A percentile compares a stretch with the other conserved stretches of the same genome.
Conservation (phyloP, 2,329 filamentous ascomycete genomes). For the Ophiocordyceps camponoti-rufipedis region DNA sequence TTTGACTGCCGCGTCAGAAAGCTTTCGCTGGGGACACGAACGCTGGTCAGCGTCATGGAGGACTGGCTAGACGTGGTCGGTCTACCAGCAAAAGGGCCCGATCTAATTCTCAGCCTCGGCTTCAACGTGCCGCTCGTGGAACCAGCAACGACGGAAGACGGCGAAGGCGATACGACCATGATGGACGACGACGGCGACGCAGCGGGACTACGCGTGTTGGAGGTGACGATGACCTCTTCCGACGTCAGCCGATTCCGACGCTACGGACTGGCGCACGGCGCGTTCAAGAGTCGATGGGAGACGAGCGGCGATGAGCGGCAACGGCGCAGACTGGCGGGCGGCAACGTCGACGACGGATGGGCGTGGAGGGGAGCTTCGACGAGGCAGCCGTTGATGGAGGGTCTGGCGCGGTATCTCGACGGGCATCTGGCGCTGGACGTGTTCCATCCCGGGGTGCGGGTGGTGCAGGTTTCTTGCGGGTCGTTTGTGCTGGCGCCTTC, state of each 20-base stretch:
- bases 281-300: conserved; percentile 9
- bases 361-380: conserved; percentile 19
- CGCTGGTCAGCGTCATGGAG: conserved; percentile 31
- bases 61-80: conserved; percentile 26
- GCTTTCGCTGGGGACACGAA: conserved; percentile 29
- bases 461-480: conserved; percentile 34
- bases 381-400: conserved; percentile 26
- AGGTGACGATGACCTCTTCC: conserved; percentile 29
- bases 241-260: conserved; percentile 28
- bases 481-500: conserved; percentile 36
- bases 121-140: conserved; percentile 23
- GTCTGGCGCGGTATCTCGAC: conserved; percentile 28
- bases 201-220: conserved; percentile 21
- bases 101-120: conserved; percentile 31
- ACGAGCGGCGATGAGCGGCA: conserved; percentile 12
- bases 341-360: conserved; percentile 33
- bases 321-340: conserved; percentile 26
- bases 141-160: neutral
- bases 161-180: too few relatives aligned
- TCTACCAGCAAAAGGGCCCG: conserved; percentile 16
- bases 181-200: conserved; percentile 5
- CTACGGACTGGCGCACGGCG: conserved; percentile 13
- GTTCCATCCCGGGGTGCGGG: conserved; percentile 33
- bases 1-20: conserved; percentile 39
- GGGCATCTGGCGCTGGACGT: conserved; percentile 35